A percentile compares a stretch with the other conserved stretches of the same genome.
These are phyloP conservation scores for Fusarium hainanense DNA, from an alignment of 2,329 filamentous ascomycete species.

Conservation along the genomic window DNA sequence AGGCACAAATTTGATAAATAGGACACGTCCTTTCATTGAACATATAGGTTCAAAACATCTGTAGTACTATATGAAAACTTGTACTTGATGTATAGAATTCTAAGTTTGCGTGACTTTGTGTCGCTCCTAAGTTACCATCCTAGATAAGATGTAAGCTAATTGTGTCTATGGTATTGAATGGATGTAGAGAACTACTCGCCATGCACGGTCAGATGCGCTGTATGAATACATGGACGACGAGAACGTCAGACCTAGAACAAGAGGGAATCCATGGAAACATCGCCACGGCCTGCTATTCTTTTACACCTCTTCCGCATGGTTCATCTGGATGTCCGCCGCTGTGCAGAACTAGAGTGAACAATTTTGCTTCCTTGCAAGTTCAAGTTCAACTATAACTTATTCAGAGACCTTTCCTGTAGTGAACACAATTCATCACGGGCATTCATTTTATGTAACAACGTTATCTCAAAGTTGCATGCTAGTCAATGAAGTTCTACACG, in stretches of 20 bases:
- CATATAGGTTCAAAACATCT: background rate
- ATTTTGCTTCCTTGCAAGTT: background rate
- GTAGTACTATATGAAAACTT: slow-evolving; percentile 22
- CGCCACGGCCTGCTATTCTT: background rate
- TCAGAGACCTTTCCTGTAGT: background rate
- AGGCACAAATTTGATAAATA: slow-evolving; percentile 16
- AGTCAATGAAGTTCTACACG: slow-evolving; percentile 11
- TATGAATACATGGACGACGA: background rate
- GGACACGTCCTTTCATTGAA: slow-evolving; percentile 6
- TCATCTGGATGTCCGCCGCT: background rate
- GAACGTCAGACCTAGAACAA: background rate
- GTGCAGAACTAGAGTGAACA: background rate
- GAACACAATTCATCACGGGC: background rate
- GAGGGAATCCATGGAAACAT: background rate
- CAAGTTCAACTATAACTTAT: background rate
- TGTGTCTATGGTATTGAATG: background rate
- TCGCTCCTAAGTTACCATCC: background rate
- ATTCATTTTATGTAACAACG: background rate
- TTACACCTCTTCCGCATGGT: background rate
- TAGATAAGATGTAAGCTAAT: background rate
- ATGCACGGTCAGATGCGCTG: background rate
- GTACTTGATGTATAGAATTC: background rate
- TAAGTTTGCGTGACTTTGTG: background rate
- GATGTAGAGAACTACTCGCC: background rate
- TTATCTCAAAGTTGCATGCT: background rate